Evolutionary conservation across 2,329 filamentous ascomycete species (phyloP), one percentile per base, ranked within the genome.

Genomic region (Calonectria pseudoturangicola): DNA sequence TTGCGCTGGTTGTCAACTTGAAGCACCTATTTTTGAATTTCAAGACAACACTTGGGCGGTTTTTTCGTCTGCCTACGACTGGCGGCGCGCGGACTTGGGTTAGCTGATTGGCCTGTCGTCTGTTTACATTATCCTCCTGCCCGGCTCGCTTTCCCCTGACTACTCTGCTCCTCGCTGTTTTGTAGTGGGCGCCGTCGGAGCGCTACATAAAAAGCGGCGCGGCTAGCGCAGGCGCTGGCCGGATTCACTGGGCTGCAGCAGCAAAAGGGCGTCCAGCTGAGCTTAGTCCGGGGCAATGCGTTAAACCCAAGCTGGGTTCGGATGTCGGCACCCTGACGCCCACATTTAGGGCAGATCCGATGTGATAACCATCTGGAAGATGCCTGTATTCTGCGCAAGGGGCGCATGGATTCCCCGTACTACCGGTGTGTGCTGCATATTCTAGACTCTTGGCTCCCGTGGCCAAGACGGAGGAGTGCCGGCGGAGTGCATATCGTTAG

Each of bases 341-440:
- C 54, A 60, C 54, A 60, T 60, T 41, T 60, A 60, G 54, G 54
- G 54, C 54, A 60, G 54, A 60, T 41, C 33, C 21, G 36, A n/a
- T 60, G 8, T 15, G 33, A 39, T 18, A 39, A 51, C 15, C 10
- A 16, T 15, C 15, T 21, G 7, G 2, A 60, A 25, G 25, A 60
- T 60, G 54, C 54, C 21, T 27, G 54, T 41, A 41, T 60, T 21
- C 36, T 41, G 54, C 36, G 54, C 54, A 25, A 41, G 54, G 7
- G 54, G 27, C 33, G 54, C 54, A 60, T 60, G 54, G 54, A 25
- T 60, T 60, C 54, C 54, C 54, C 54, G 54, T 60, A 28, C 16
- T 60, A 25, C 21, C 33, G 21, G 54, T 15, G 33, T 60, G 33
- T 60, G 54, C 13, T 60, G 54, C 54, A 60, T 60, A 36, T 60